phyloP scores from a whole-genome alignment of 73 alveolate species.

The Paramecium biaurelia region DNA sequence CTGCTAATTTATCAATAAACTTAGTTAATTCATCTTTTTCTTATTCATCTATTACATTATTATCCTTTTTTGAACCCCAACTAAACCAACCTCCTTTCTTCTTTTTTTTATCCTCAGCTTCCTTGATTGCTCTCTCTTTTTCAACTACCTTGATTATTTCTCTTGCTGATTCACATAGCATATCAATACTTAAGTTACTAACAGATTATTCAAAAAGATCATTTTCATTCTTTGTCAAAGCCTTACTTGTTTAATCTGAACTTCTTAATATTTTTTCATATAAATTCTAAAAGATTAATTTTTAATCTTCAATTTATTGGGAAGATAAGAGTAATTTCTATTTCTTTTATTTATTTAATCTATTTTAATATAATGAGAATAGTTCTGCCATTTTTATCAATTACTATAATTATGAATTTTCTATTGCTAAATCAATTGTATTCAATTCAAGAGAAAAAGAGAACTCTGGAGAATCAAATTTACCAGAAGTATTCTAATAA shows the following conservation, averaged over 20 bases:
- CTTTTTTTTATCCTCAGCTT: slow-evolving; percentile 47
- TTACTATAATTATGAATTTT: background rate
- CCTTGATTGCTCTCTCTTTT: slow-evolving; percentile 45
- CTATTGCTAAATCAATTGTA: slow-evolving; percentile 24
- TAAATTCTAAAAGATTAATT: background rate
- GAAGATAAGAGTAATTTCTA: background rate
- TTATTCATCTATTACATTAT: background rate
- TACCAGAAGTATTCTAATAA: slow-evolving; percentile 17
- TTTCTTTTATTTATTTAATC: slow-evolving; percentile 23
- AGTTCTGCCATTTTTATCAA: slow-evolving; percentile 33
- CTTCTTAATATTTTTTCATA: slow-evolving; percentile 42
- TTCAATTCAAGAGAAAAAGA: background rate
- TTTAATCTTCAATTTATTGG: background rate
- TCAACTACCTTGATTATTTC: slow-evolving; percentile 11
- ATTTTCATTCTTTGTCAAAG: slow-evolving; percentile 5
- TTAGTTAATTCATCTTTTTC: slow-evolving; percentile 9
- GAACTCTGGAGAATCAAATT: slow-evolving; percentile 38
- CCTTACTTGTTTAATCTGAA: background rate
- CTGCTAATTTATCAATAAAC: slow-evolving; percentile 7
- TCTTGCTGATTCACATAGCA: slow-evolving; percentile 27
- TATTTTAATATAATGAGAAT: background rate
- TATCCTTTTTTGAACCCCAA: slow-evolving; percentile 39
- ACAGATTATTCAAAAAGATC: slow-evolving; percentile 43
- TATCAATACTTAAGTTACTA: slow-evolving; percentile 42
- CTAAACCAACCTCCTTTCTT: slow-evolving; percentile 58